Conservation (phyloP, 2,329 filamentous ascomycete species). For the Sporothrix curviconia region DNA sequence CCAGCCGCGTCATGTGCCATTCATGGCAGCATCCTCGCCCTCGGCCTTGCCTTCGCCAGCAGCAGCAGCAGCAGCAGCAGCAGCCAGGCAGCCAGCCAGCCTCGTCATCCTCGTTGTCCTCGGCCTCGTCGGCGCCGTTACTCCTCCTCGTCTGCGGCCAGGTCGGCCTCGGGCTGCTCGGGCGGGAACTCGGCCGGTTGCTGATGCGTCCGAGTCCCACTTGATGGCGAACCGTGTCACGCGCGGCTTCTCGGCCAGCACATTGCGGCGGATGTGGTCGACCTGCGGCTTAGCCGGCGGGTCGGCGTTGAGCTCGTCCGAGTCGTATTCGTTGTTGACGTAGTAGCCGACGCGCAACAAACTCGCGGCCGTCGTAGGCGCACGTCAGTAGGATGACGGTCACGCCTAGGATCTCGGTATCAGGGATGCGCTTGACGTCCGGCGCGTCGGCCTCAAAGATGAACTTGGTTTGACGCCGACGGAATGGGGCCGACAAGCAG, state of each 20-base stretch:
- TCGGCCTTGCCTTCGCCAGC: constrained; percentile 5
- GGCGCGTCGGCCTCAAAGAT: constrained; percentile 93
- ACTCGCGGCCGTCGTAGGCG: constrained; percentile 92
- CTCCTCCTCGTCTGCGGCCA: constrained; percentile 73
- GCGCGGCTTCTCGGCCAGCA: constrained; percentile 92
- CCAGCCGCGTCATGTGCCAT: constrained; percentile 24
- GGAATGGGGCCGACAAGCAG: constrained; percentile 93
- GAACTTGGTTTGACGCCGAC: constrained; percentile 98
- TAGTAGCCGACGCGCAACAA: constrained; percentile 98
- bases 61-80: no score
- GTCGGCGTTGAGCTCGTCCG: constrained; percentile 79
- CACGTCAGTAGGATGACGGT: constrained; percentile 95
- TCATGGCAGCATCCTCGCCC: constrained; percentile 29
- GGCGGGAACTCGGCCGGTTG: constrained; percentile 93
- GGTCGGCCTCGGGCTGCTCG: constrained; percentile 93
- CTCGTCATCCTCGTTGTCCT: constrained; percentile 55
- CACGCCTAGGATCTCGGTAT: constrained; percentile 91
- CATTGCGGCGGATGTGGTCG: constrained; percentile 85
- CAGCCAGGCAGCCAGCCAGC: constrained; percentile 19
- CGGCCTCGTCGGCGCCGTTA: constrained; percentile 89
- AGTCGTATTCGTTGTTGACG: constrained; percentile 98
- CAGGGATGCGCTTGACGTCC: constrained; percentile 82
- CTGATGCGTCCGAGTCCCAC: constrained; percentile 98
- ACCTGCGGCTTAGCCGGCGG: constrained; percentile 88
- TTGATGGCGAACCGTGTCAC: constrained; percentile 98